Conservation (phyloP, 1,284 basidiomycete species). For the Boletus smithii region DNA sequence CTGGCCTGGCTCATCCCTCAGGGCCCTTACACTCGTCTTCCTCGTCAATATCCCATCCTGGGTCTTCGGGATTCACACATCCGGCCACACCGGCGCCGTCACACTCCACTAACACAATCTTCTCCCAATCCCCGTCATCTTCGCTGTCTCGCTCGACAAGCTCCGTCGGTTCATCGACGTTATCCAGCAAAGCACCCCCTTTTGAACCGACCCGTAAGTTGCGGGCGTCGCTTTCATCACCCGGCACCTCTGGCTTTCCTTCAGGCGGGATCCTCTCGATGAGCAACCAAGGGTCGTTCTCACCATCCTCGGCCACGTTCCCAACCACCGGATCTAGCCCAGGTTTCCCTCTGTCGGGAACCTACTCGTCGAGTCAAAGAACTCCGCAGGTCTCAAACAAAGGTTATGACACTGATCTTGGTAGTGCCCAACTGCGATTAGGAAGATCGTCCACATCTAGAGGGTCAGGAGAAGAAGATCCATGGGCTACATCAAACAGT, state of each 20-base stretch:
- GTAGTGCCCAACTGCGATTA: slow-evolving; percentile 6
- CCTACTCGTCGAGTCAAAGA: slow-evolving; percentile 19
- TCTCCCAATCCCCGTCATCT: slow-evolving; percentile 24
- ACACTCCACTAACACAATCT: slow-evolving; percentile 19
- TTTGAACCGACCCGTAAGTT: slow-evolving; percentile 45
- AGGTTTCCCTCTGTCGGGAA: slow-evolving; percentile 15
- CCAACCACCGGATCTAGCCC: slow-evolving; percentile 9
- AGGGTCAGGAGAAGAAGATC: slow-evolving; percentile 16
- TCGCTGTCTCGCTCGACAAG: slow-evolving; percentile 28
- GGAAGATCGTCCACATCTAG: slow-evolving; percentile 12
- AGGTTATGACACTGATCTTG: slow-evolving; percentile 9
- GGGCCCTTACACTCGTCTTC: slow-evolving; percentile 16
- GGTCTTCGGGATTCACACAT: slow-evolving; percentile 14
- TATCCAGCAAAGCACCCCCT: slow-evolving; percentile 50
- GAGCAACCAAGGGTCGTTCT: slow-evolving; percentile 17
- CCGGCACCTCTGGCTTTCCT: slow-evolving; percentile 18
- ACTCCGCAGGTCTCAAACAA: slow-evolving; percentile 6
- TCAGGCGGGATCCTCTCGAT: slow-evolving; percentile 14
- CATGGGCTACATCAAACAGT: slow-evolving; percentile 10
- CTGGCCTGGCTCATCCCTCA: slow-evolving; percentile 14
- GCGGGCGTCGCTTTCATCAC: slow-evolving; percentile 24
- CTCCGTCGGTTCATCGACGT: slow-evolving; percentile 37
- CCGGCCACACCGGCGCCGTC: slow-evolving; percentile 14
- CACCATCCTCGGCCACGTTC: slow-evolving; percentile 14
- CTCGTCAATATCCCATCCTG: slow-evolving; percentile 20